Conservation (phyloP, 2,329 filamentous ascomycete species). For the Pestalotiopsis sp. region DNA sequence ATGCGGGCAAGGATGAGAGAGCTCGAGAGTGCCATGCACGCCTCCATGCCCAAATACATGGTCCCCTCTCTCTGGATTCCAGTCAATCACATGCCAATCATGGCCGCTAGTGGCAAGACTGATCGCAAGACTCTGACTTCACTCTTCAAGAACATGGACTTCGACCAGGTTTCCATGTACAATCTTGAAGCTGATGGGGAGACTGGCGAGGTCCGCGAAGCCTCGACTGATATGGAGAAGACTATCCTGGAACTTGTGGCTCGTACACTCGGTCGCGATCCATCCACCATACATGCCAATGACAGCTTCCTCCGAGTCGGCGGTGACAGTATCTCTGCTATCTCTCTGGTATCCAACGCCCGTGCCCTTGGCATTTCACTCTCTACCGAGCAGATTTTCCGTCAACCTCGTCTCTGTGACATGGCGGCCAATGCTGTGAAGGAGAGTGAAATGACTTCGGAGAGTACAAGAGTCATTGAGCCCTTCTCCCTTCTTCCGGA, state of each 20-base stretch:
- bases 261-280: not conserved
- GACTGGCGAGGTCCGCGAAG: not conserved
- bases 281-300: not conserved
- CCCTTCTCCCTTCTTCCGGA: conserved; percentile 4
- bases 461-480: not conserved
- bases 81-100: not conserved
- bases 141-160: conserved; percentile 1
- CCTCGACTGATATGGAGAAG: conserved; percentile 12
- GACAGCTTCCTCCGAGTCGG: conserved; percentile 8
- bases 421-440: conserved; percentile 2
- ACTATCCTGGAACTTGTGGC: conserved; percentile 9
- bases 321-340: conserved; percentile 9
- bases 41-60: conserved; percentile 3
- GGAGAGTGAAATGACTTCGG: not conserved
- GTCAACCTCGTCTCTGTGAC: not conserved
- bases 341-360: not conserved
- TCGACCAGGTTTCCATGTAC: not conserved
- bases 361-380: not conserved
- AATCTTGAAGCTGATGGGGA: not conserved
- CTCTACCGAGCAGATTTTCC: conserved; percentile 13
- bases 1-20: not conserved
- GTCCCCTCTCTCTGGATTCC: conserved; percentile 5
- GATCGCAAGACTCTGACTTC: conserved; percentile 6
- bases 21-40: not conserved
- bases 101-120: conserved; percentile 6